These are phyloP conservation scores for rapeseed (Brassica napus) DNA, from an alignment of 345 rosid species.

Conservation along the genomic window Da-Ae NC_063435.1:6123501-6124000, in stretches of 20 bases:
- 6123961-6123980: constrained; percentile 21
- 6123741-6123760: not conserved
- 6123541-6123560: too few relatives aligned
- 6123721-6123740: not conserved
- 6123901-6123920: constrained; percentile 7
- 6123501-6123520: too few relatives aligned
- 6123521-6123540: too few relatives aligned
- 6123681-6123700: not conserved
- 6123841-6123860: constrained; percentile 22
- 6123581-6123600: not conserved
- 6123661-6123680: not conserved
- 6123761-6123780: not conserved
- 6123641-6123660: not conserved
- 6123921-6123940: constrained; percentile 1
- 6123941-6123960: constrained; percentile 23
- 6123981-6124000: constrained; percentile 33
- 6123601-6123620: not conserved
- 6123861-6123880: constrained; percentile 18
- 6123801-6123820: not conserved
- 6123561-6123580: not conserved
- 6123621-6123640: not conserved
- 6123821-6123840: not conserved
- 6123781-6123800: not conserved
- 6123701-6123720: not conserved
- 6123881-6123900: constrained; percentile 24